Conservation (phyloP, 768 basidiomycete genomes). For the Mrakia frigida region DNA sequence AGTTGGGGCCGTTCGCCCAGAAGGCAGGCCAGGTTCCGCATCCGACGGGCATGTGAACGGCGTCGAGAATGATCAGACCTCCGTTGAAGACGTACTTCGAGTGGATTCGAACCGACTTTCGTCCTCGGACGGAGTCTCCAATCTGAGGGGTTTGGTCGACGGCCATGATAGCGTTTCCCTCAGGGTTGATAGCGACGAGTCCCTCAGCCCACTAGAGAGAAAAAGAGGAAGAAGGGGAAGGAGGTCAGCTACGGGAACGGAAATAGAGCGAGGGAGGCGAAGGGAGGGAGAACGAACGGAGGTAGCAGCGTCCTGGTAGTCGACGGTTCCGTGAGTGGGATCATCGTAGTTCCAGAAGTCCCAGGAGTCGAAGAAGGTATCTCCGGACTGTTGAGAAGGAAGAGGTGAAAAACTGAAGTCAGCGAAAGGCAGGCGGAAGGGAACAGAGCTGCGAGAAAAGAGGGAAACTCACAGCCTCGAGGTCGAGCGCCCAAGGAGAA, state of each 20-base stretch:
- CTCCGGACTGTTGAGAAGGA: slow-evolving; percentile 50
- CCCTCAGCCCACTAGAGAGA: slow-evolving; percentile 45
- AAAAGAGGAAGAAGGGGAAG: slow-evolving; percentile 14
- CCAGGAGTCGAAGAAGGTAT: slow-evolving; percentile 76
- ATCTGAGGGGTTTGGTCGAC: slow-evolving; percentile 69
- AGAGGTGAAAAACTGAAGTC: not conserved
- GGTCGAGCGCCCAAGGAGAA: slow-evolving; percentile 35
- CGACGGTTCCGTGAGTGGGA: slow-evolving; percentile 66
- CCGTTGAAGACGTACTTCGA: slow-evolving; percentile 52
- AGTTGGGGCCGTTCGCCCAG: slow-evolving; percentile 53
- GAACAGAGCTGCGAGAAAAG: slow-evolving; percentile 27
- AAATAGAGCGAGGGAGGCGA: not conserved
- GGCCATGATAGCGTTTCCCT: slow-evolving; percentile 76
- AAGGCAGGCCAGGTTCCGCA: slow-evolving; percentile 66
- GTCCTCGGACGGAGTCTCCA: slow-evolving; percentile 48
- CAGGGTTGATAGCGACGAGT: slow-evolving; percentile 61
- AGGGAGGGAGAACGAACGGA: slow-evolving; percentile 18
- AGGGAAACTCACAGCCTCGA: slow-evolving; percentile 26
- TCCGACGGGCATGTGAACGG: slow-evolving; percentile 82
- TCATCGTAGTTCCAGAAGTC: slow-evolving; percentile 58
- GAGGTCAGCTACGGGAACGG: not conserved
- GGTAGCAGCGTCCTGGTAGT: slow-evolving; percentile 57
- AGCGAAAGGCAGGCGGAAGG: slow-evolving; percentile 3
- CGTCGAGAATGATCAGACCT: slow-evolving; percentile 76
- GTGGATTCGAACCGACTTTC: slow-evolving; percentile 70